Conservation (phyloP, 164 flowering plant species). For the Vitis rotundifolia region DNA sequence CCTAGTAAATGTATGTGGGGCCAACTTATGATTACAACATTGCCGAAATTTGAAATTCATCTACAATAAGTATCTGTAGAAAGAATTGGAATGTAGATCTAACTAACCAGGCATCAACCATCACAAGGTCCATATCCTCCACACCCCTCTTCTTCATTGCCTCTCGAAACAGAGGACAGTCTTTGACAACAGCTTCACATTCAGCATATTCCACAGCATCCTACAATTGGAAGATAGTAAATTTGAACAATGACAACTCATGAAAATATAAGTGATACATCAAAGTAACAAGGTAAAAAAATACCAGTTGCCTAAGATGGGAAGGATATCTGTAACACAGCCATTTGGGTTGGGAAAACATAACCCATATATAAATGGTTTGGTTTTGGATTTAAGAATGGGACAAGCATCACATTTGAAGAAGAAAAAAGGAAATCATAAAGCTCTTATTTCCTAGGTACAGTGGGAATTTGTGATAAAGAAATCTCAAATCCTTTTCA, state of each 20-base stretch:
- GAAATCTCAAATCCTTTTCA: too few relatives aligned
- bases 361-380: neutral
- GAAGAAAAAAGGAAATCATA: neutral
- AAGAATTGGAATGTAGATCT: neutral
- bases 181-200: conserved; percentile 92
- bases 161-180: conserved; percentile 77
- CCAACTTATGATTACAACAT: neutral
- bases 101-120: conserved; percentile 93
- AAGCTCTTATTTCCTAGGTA: neutral
- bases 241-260: neutral
- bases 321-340: neutral
- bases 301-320: neutral
- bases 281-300: neutral
- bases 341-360: neutral
- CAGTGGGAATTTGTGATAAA: neutral
- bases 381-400: neutral
- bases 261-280: too few relatives aligned
- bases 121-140: conserved; percentile 94
- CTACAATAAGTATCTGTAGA: neutral
- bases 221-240: conserved; percentile 30
- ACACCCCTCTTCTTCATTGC: conserved; percentile 95
- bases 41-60: neutral
- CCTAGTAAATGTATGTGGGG: conserved; percentile 40
- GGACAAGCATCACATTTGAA: neutral
- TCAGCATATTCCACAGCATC: conserved; percentile 96